Conservation (phyloP, 805 yeast genomes). For the Spathaspora girioi region DNA sequence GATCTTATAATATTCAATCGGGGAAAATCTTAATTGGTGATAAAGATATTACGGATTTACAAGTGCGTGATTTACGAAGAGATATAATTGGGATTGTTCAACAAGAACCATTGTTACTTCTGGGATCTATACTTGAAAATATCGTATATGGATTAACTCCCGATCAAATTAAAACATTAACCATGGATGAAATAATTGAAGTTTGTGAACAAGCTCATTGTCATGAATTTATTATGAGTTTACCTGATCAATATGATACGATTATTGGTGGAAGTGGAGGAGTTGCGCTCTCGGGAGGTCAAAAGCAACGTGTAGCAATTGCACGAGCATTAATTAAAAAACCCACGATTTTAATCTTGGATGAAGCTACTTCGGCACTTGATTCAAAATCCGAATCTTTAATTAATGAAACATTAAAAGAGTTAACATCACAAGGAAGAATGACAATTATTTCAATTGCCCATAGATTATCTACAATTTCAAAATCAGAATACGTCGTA, state of each 20-base stretch:
- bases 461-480: conserved; percentile 42
- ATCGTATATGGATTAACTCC: conserved; percentile 50
- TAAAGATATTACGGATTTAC: conserved; percentile 42
- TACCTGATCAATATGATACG: conserved; percentile 62
- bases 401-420: conserved; percentile 39
- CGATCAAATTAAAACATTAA: conserved; percentile 25
- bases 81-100: conserved; percentile 54
- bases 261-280: conserved; percentile 57
- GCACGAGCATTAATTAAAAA: conserved; percentile 69
- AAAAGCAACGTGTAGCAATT: conserved; percentile 72
- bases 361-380: conserved; percentile 67
- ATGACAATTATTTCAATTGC: conserved; percentile 45
- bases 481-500: conserved; percentile 41
- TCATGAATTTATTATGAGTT: conserved; percentile 51
- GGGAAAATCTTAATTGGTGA: conserved; percentile 55
- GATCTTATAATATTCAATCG: conserved; percentile 47
- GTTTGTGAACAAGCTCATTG: conserved; percentile 53
- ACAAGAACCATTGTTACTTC: conserved; percentile 57
- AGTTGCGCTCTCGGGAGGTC: conserved; percentile 66
- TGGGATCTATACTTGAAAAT: conserved; percentile 55
- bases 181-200: conserved; percentile 39
- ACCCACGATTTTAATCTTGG: conserved; percentile 61
- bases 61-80: conserved; percentile 47
- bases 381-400: conserved; percentile 49
- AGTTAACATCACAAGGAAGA: conserved; percentile 32